Evolutionary conservation across 106 monocot genomes (phyloP), one percentile per base, ranked within the genome.

Genomic region (Phalaenopsis aphrodite): DNA sequence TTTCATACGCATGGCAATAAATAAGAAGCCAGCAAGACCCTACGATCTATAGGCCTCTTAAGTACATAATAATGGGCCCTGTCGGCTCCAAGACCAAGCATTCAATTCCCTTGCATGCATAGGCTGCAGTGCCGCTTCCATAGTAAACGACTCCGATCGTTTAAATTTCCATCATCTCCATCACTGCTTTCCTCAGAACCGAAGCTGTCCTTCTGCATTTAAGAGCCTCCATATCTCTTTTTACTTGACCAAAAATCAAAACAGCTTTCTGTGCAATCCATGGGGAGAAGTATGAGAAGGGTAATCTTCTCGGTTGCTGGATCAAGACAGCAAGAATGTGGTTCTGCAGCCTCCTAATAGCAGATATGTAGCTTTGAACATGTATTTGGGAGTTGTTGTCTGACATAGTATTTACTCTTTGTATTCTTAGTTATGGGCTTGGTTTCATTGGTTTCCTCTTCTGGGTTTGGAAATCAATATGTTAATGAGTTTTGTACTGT

Each of bases 21-120:
- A 61, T 61, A 61, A 61, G 61, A 21, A 21, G 61, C 21, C 21
- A 61, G 61, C 0, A 61, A 8, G 7, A 21, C n/a, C n/a, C 52
- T 14, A 30, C 10, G 14, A 14, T 10, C 52, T 52, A 1, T 61
- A 61, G 61, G 0, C 61, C 61, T 61, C 21, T 30, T 15, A 69
- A 69, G 69, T 69, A 41, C 38, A 37, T 69, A 69, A 69, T 69
- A 69, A 39, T 69, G 39, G 69, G 69, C 23, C 11, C 69, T 69
- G 38, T 69, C 69, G 39, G 69, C 39, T 38, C 69, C 12, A 12
- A 69, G 69, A 9, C 69, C 69, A 61, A 6, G 61, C 21, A 37
- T 38, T 69, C 11, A 69, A 38, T 30, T 15, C 37, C 1, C 30
- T 69, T 39, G 12, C 12, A 30, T 37, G 38, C 39, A 69, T 69